Conservation (phyloP, 23 red algal genomes). For the Gracilariopsis chorda region DNA sequence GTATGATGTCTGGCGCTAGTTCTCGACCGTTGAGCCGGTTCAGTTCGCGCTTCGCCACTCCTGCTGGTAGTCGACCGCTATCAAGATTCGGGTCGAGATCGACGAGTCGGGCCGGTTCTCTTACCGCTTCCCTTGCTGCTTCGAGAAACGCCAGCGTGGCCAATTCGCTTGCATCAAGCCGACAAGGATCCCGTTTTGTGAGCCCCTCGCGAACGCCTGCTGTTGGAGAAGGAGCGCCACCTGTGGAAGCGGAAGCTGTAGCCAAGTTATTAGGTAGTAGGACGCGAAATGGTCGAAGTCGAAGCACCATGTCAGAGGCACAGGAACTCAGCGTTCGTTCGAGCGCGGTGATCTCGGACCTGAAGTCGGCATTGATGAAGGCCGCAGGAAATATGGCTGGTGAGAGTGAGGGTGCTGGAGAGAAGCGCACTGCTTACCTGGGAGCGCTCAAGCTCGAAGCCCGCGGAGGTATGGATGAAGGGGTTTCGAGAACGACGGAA, state of each 20-base stretch:
- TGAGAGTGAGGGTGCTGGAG: neutral
- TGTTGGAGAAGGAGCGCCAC: neutral
- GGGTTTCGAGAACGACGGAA: neutral
- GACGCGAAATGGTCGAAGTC: neutral
- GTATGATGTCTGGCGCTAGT: neutral
- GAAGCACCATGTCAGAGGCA: neutral
- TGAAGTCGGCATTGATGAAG: slow-evolving; percentile 58
- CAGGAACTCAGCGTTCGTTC: neutral
- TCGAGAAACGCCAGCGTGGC: slow-evolving; percentile 12
- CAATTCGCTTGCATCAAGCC: neutral
- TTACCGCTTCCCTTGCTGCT: neutral
- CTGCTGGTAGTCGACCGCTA: slow-evolving; percentile 5
- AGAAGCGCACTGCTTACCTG: neutral
- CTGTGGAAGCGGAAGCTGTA: neutral
- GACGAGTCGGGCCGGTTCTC: slow-evolving; percentile 1
- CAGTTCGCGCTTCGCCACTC: slow-evolving; percentile 30
- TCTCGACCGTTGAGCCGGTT: slow-evolving; percentile 27
- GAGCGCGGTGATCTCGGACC: slow-evolving; percentile 10
- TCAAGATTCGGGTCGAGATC: slow-evolving; percentile 2
- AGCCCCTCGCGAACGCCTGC: slow-evolving; percentile 34
- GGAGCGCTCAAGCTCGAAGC: neutral
- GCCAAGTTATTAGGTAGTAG: neutral
- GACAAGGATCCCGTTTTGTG: slow-evolving; percentile 4
- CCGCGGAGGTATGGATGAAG: neutral
- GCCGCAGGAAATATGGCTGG: slow-evolving; percentile 55